phyloP scores from a whole-genome alignment of 2,329 filamentous ascomycete genomes.

The Fusarium nodosum region DNA sequence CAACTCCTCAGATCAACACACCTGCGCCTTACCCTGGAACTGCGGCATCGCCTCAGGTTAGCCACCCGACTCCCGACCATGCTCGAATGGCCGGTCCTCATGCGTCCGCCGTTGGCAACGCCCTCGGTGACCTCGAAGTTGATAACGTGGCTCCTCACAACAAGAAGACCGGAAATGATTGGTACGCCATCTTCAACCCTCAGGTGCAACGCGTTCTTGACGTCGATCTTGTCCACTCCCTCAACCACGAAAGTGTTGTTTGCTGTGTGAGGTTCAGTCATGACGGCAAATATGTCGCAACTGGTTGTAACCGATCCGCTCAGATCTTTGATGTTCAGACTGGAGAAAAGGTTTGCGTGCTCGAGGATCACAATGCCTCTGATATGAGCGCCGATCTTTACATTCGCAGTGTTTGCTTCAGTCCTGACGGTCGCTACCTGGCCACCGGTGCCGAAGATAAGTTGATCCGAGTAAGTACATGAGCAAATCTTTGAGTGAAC shows the following conservation, averaged over 20 bases:
- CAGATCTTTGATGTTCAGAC: slow-evolving; percentile 96
- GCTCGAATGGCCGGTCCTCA: slow-evolving; percentile 66
- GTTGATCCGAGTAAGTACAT: slow-evolving; percentile 82
- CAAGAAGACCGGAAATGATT: slow-evolving; percentile 91
- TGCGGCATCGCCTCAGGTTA: slow-evolving; percentile 86
- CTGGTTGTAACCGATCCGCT: slow-evolving; percentile 98
- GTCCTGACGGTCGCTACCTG: slow-evolving; percentile 91
- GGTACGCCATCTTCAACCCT: slow-evolving; percentile 98
- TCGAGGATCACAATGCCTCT: slow-evolving; percentile 85
- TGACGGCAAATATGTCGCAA: slow-evolving; percentile 95
- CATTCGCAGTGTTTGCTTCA: slow-evolving; percentile 98
- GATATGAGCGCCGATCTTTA: slow-evolving; percentile 94
- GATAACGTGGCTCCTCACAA: slow-evolving; percentile 86
- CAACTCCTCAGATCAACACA: slow-evolving; percentile 92
- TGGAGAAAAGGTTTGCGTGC: slow-evolving; percentile 87
- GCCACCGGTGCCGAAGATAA: slow-evolving; percentile 98
- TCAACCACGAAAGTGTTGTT: slow-evolving; percentile 94
- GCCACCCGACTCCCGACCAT: slow-evolving; percentile 84
- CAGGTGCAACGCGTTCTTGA: slow-evolving; percentile 89
- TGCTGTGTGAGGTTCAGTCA: slow-evolving; percentile 98
- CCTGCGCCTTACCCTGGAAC: slow-evolving; percentile 88
- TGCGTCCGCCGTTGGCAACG: slow-evolving; percentile 67
- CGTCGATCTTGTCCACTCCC: slow-evolving; percentile 92
- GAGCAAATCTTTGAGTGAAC: neutral
- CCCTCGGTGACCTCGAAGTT: slow-evolving; percentile 87